Conservation (phyloP, 352 stramenopile species). For the Phytophthora litchii region DNA sequence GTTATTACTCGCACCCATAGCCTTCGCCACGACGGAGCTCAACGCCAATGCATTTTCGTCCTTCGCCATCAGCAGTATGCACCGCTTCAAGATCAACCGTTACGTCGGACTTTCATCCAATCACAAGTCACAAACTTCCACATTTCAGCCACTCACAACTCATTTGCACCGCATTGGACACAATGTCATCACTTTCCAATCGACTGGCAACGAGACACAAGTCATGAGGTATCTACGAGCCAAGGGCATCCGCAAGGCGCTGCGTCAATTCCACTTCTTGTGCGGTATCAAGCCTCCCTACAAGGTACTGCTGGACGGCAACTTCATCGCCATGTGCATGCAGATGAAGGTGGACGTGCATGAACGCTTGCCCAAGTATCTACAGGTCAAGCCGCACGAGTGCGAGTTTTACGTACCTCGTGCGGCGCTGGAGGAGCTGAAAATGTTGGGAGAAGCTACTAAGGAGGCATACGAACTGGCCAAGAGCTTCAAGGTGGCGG, state of each 20-base stretch:
- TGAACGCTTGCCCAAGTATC: conserved; percentile 79
- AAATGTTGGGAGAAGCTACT: conserved; percentile 70
- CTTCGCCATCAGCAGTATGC: conserved; percentile 10
- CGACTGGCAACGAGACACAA: conserved; percentile 24
- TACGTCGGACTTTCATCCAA: conserved; percentile 23
- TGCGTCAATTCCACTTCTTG: conserved; percentile 89
- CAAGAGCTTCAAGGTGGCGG: conserved; percentile 70
- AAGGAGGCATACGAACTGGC: conserved; percentile 65
- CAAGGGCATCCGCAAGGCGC: conserved; percentile 88
- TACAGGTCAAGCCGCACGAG: conserved; percentile 82
- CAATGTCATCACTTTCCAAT: conserved; percentile 26
- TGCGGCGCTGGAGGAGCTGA: conserved; percentile 72
- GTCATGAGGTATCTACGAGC: conserved; percentile 81
- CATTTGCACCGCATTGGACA: not conserved
- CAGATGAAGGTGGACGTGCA: conserved; percentile 88
- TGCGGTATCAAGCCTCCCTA: conserved; percentile 88
- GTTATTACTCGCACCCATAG: conserved; percentile 5
- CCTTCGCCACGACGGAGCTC: conserved; percentile 6
- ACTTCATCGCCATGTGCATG: conserved; percentile 88
- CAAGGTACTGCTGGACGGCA: conserved; percentile 84
- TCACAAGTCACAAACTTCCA: not conserved
- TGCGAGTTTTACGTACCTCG: conserved; percentile 76
- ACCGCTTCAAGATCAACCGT: conserved; percentile 26
- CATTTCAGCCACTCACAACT: conserved; percentile 14
- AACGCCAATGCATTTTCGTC: not conserved